phyloP scores from a whole-genome alignment of 2,329 filamentous ascomycete genomes.

The Aspergillus ruber region DNA sequence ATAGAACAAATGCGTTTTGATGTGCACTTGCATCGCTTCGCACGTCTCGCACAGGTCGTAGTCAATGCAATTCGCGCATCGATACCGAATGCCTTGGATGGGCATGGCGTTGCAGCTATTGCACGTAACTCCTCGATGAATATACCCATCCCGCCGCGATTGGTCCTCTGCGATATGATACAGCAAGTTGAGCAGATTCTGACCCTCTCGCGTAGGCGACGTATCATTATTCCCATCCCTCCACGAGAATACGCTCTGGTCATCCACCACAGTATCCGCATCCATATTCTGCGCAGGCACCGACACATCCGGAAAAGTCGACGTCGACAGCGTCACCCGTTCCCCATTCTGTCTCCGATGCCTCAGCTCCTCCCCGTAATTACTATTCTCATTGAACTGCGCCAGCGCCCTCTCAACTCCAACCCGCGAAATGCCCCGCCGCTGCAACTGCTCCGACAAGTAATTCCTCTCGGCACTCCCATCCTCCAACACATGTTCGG shows the following conservation, averaged over 20 bases:
- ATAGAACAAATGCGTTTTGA: constrained; percentile 92
- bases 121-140: constrained; percentile 87
- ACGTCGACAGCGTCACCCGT: constrained; percentile 30
- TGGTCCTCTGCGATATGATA: constrained; percentile 94
- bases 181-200: constrained; percentile 76
- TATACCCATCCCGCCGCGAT: constrained; percentile 76
- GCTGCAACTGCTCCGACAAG: constrained; percentile 31
- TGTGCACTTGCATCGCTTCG: constrained; percentile 65
- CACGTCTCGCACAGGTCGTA: constrained; percentile 94
- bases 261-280: constrained; percentile 33
- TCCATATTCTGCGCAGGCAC: constrained; percentile 22
- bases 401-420: constrained; percentile 32
- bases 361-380: constrained; percentile 35
- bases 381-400: constrained; percentile 33
- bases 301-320: constrained; percentile 25
- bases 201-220: constrained; percentile 48
- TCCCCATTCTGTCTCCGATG: constrained; percentile 34
- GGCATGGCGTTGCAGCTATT: constrained; percentile 83
- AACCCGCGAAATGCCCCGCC: constrained; percentile 32
- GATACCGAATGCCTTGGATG: constrained; percentile 86
- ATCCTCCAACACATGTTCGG: constrained; percentile 28
- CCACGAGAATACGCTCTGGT: constrained; percentile 42
- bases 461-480: constrained; percentile 31
- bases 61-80: constrained; percentile 91
- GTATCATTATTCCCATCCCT: constrained; percentile 38